A percentile compares a stretch with the other conserved stretches of the same genome.
phyloP scores from a whole-genome alignment of 106 monocot genomes.

The Amphibolis antarctica region DNA sequence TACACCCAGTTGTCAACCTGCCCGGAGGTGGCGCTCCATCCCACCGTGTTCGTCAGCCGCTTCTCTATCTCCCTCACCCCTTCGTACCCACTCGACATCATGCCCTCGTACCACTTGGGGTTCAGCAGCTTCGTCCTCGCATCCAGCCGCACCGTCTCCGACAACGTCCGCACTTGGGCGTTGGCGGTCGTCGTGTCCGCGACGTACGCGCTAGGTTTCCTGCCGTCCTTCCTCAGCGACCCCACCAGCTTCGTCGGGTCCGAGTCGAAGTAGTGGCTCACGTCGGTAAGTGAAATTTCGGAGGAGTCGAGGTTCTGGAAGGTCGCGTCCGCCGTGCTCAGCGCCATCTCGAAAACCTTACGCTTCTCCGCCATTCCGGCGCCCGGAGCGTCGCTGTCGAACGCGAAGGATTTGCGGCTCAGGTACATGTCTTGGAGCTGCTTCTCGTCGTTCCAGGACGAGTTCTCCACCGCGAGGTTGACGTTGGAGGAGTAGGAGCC shows the following conservation, averaged over 20 bases:
- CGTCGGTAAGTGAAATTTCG: constrained; percentile 70
- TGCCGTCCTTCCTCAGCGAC: constrained; percentile 50
- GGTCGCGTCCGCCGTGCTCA: constrained; percentile 64
- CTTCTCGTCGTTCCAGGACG: constrained; percentile 78
- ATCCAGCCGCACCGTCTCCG: constrained; percentile 71
- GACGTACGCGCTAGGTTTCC: constrained; percentile 51
- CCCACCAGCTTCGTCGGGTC: constrained; percentile 73
- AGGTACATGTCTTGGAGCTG: constrained; percentile 88
- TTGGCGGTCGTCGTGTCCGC: constrained; percentile 82
- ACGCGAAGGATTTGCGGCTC: constrained; percentile 69
- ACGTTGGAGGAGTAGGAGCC: constrained; percentile 82
- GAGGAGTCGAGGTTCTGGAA: constrained; percentile 87
- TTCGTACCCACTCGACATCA: constrained; percentile 68
- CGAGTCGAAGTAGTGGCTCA: constrained; percentile 84
- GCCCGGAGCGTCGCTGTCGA: constrained; percentile 69
- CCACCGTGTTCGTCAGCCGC: constrained; percentile 70
- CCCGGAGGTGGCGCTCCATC: constrained; percentile 77
- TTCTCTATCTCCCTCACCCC: constrained; percentile 82
- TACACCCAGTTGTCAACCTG: constrained; percentile 85
- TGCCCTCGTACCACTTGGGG: constrained; percentile 87
- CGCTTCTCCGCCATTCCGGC: constrained; percentile 65
- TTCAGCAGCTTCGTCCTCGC: constrained; percentile 77
- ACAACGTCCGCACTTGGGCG: constrained; percentile 65
- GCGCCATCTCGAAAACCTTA: constrained; percentile 69
- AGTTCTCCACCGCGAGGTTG: constrained; percentile 81